Percentiles rank a stretch among this genome's conserved stretches.
These are phyloP conservation scores for Hypoxylon sp. DNA, from an alignment of 2,329 filamentous ascomycete genomes.

Conservation along the genomic window DNA sequence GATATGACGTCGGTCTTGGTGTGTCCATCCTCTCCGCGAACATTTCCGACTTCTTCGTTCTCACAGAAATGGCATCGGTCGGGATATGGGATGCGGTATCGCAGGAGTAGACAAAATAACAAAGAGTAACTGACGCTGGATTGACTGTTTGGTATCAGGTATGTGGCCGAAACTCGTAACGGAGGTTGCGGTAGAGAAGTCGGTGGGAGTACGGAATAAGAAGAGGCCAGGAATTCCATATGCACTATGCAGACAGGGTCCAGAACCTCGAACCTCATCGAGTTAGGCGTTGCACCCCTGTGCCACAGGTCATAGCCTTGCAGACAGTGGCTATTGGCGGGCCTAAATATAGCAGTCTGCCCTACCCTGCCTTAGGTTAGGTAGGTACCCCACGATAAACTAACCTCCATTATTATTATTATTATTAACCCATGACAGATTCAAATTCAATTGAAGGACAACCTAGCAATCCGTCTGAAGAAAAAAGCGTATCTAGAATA, in stretches of 20 bases:
- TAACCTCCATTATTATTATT: too few relatives aligned
- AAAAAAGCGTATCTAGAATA: too few relatives aligned
- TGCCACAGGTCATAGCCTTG: slow-evolving; percentile 17
- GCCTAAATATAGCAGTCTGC: slow-evolving; percentile 27
- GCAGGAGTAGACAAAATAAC: background rate
- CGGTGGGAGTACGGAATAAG: background rate
- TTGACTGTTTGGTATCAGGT: background rate
- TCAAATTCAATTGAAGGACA: background rate
- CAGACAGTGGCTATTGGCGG: slow-evolving; percentile 13
- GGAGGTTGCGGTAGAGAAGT: background rate
- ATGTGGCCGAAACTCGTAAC: background rate
- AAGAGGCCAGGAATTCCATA: background rate
- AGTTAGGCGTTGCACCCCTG: slow-evolving; percentile 4
- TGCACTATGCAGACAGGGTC: background rate
- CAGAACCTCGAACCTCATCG: slow-evolving; percentile 21
- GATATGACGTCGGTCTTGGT: slow-evolving; percentile 23
- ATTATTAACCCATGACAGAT: background rate
- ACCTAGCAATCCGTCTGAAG: background rate
- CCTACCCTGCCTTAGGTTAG: too few relatives aligned
- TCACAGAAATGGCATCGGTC: slow-evolving; percentile 4
- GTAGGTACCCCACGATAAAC: background rate
- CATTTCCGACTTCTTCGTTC: slow-evolving; percentile 3
- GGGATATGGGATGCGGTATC: slow-evolving; percentile 1
- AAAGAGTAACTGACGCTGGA: background rate
- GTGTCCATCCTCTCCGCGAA: slow-evolving; percentile 26